Evolutionary conservation across 352 stramenopile genomes (phyloP).

Genomic region (Peronospora farinosa): DNA sequence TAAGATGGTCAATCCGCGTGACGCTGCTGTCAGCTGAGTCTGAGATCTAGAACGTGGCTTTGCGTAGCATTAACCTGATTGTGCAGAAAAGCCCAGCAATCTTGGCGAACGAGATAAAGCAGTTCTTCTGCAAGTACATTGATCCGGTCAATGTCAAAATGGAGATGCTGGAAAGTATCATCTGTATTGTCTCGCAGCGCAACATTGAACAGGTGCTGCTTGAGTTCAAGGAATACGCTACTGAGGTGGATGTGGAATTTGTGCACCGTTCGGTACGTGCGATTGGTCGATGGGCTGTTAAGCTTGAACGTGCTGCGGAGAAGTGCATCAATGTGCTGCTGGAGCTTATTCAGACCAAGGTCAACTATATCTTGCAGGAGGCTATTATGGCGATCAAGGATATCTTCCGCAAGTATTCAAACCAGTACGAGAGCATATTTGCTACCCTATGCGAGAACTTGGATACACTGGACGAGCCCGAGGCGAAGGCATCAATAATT

Average conservation of each 20-base stretch:
- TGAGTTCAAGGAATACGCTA: slow-evolving; percentile 99
- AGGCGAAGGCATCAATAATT: slow-evolving; percentile 99
- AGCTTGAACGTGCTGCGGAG: slow-evolving; percentile 95
- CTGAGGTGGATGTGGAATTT: slow-evolving; percentile 99
- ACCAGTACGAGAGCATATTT: slow-evolving; percentile 99
- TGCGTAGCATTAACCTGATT: slow-evolving; percentile 99
- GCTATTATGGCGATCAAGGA: slow-evolving; percentile 99
- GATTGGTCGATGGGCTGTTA: slow-evolving; percentile 97
- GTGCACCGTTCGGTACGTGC: slow-evolving; percentile 94
- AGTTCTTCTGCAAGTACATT: slow-evolving; percentile 99
- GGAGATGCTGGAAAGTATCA: slow-evolving; percentile 99
- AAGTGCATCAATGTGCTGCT: slow-evolving; percentile 98
- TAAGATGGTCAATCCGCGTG: slow-evolving; percentile 96
- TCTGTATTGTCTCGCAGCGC: slow-evolving; percentile 94
- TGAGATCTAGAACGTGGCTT: slow-evolving; percentile 98
- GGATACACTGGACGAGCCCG: slow-evolving; percentile 98
- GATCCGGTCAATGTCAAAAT: slow-evolving; percentile 96
- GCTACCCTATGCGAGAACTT: slow-evolving; percentile 98
- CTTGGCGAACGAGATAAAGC: slow-evolving; percentile 92
- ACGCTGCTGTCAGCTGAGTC: slow-evolving; percentile 97
- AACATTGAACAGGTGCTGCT: slow-evolving; percentile 98
- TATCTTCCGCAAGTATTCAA: slow-evolving; percentile 99
- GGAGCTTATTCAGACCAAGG: slow-evolving; percentile 98
- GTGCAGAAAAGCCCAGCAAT: slow-evolving; percentile 96
- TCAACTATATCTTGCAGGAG: slow-evolving; percentile 99